Conservation (phyloP, 2,329 filamentous ascomycete genomes). For the Epichloe aotearoae region DNA sequence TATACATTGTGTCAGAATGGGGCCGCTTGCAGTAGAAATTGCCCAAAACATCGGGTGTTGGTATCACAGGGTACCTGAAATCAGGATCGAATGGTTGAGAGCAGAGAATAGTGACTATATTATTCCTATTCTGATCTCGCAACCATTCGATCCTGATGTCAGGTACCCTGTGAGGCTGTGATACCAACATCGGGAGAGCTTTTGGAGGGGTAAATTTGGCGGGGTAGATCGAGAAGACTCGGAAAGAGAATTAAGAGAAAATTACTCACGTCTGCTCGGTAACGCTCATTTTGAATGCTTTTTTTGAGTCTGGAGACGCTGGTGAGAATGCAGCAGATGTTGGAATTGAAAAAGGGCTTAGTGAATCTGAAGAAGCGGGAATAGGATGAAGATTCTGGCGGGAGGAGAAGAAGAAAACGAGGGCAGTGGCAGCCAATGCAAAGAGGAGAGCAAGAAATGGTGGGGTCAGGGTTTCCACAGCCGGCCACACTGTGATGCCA, state of each 20-base stretch:
- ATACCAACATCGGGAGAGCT: background rate
- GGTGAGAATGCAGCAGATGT: conserved; percentile 12
- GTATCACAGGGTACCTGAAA: no score
- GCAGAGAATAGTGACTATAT: no score
- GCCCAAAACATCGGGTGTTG: background rate
- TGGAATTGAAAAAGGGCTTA: conserved; percentile 14
- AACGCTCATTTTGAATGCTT: conserved; percentile 48
- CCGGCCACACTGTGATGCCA: conserved; percentile 16
- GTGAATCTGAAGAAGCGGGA: conserved; percentile 16
- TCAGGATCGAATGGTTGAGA: no score
- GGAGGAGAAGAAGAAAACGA: conserved; percentile 10
- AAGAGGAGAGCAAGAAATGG: conserved; percentile 28
- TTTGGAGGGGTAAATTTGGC: conserved; percentile 16
- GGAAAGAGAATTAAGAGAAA: background rate
- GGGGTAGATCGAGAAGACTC: conserved; percentile 14
- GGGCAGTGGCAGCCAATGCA: conserved; percentile 22
- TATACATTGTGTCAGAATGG: conserved; percentile 14
- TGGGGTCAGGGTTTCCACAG: conserved; percentile 28
- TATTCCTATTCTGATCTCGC: no score
- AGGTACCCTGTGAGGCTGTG: no score
- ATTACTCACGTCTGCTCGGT: conserved; percentile 71
- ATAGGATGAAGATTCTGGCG: conserved; percentile 8
- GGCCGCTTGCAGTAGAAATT: background rate
- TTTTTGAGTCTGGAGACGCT: conserved; percentile 14
- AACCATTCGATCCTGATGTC: no score